Evolutionary conservation across 2,329 filamentous ascomycete species (phyloP).

Genomic region (Xylaria sp.): DNA sequence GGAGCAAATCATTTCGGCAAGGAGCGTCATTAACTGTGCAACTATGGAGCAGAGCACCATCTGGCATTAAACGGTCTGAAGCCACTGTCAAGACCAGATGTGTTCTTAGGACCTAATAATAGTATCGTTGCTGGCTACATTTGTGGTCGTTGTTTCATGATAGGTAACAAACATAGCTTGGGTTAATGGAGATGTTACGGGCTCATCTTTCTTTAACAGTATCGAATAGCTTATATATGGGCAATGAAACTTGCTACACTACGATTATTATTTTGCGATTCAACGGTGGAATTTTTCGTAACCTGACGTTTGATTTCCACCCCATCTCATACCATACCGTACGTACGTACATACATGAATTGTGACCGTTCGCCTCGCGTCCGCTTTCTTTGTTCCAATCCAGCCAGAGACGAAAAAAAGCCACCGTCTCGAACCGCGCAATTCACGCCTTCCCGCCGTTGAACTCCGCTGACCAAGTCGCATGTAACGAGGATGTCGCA

Average conservation of each 20-base stretch:
- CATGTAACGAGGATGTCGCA: conserved; percentile 1
- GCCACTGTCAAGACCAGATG: background rate
- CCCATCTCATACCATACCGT: background rate
- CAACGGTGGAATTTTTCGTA: conserved; percentile 3
- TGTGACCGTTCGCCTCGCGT: background rate
- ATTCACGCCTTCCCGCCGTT: conserved; percentile 12
- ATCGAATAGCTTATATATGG: background rate
- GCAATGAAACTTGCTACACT: background rate
- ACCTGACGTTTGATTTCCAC: conserved; percentile 21
- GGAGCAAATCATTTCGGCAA: background rate
- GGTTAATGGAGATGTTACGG: background rate
- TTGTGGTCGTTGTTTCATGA: background rate
- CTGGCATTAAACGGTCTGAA: background rate
- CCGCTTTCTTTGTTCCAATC: conserved; percentile 3
- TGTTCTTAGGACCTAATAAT: background rate
- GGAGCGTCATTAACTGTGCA: background rate
- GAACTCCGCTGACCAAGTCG: conserved; percentile 25
- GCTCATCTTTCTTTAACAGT: background rate
- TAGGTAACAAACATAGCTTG: background rate
- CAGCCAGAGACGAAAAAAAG: conserved; percentile 4
- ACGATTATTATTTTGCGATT: background rate
- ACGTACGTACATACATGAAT: conserved; percentile 9
- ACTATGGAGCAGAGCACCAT: background rate
- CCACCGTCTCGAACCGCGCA: background rate
- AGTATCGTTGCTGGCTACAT: background rate